Conservation (phyloP, 306 rosid species). For the Senna tora region DNA sequence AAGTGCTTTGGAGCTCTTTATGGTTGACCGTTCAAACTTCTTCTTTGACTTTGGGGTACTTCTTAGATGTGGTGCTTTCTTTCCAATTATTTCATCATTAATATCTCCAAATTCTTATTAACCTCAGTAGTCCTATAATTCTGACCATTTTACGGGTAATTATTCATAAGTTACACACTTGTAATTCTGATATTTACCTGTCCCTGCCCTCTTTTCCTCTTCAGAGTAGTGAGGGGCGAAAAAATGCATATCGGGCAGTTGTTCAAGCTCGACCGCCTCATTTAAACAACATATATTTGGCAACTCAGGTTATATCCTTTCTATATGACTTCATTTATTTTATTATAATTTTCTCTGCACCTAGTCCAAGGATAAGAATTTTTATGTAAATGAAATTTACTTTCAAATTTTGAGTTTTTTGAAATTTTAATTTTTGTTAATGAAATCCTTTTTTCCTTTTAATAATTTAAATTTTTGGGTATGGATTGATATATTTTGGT, state of each 20-base stretch:
- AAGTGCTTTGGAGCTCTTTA: slow-evolving; percentile 94
- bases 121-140: slow-evolving; percentile 23
- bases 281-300: slow-evolving; percentile 85
- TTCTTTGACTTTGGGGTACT: slow-evolving; percentile 98
- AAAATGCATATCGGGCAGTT: slow-evolving; percentile 93
- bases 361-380: slow-evolving; percentile 17
- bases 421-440: not conserved
- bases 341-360: slow-evolving; percentile 2
- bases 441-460: not conserved
- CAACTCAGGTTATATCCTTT: slow-evolving; percentile 77
- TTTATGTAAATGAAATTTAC: not conserved
- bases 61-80: slow-evolving; percentile 28
- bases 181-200: slow-evolving; percentile 22
- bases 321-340: not conserved
- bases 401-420: not conserved
- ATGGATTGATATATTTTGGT: slow-evolving; percentile 24
- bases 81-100: slow-evolving; percentile 19
- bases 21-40: slow-evolving; percentile 91
- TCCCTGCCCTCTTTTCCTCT: slow-evolving; percentile 31
- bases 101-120: slow-evolving; percentile 11
- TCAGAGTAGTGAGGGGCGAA: slow-evolving; percentile 83
- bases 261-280: slow-evolving; percentile 90
- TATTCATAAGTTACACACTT: slow-evolving; percentile 19
- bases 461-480: not conserved
- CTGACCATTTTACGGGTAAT: slow-evolving; percentile 30